These are phyloP conservation scores for Phytophthora hybrid DNA, from an alignment of 352 stramenopile genomes.

Conservation along the genomic window DNA sequence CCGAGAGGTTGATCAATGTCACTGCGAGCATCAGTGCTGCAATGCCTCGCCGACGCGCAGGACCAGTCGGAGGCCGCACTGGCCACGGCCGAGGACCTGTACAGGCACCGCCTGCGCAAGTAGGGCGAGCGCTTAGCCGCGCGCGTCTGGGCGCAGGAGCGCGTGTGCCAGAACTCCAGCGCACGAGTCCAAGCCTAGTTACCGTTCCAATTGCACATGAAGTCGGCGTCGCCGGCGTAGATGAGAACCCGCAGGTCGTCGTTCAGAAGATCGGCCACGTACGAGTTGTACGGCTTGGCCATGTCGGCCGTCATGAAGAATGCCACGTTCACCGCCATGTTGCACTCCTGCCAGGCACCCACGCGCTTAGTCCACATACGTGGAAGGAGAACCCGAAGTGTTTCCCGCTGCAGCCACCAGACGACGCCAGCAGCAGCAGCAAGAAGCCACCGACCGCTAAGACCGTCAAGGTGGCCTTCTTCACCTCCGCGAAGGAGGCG, in stretches of 20 bases:
- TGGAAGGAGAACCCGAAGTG: constrained; percentile 76
- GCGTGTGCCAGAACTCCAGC: constrained; percentile 69
- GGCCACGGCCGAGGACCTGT: no score
- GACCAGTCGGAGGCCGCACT: no score
- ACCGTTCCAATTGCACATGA: constrained; percentile 97
- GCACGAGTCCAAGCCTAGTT: constrained; percentile 94
- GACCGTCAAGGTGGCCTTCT: constrained; percentile 58
- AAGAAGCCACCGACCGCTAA: constrained; percentile 33
- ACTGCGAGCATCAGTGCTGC: no score
- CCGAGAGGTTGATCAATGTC: no score
- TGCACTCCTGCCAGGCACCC: constrained; percentile 90
- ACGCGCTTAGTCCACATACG: constrained; percentile 57
- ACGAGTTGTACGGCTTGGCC: no score
- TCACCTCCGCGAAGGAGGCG: constrained; percentile 58
- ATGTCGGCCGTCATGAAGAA: constrained; percentile 83
- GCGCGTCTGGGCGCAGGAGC: no score
- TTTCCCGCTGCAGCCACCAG: constrained; percentile 38
- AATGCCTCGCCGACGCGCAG: no score
- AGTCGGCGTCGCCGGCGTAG: constrained; percentile 19
- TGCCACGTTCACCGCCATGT: constrained; percentile 89
- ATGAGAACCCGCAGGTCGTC: no score
- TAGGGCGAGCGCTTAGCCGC: no score
- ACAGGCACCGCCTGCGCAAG: no score
- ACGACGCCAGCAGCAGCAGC: not conserved
- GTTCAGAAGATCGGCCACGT: no score